Evolutionary conservation across 257 asterid genomes (phyloP).

Genomic region (Gentiana dahurica): DNA sequence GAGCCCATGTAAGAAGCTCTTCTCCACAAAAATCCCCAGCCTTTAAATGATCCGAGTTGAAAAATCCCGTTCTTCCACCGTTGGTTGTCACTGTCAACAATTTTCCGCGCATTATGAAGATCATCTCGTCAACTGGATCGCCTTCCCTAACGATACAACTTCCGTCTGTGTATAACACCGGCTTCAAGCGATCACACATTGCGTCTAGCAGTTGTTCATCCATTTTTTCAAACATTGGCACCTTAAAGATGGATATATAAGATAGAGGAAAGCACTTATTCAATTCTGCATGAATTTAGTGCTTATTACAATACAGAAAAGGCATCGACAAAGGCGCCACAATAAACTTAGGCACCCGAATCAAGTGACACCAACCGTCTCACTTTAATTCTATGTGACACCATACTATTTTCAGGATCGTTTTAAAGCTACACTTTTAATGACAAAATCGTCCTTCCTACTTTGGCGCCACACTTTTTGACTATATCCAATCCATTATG

Average conservation of each 20-base stretch:
- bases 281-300: no score
- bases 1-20: slow-evolving; percentile 98
- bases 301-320: no score
- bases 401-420: no score
- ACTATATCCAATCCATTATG: no score
- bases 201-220: slow-evolving; percentile 93
- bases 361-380: no score
- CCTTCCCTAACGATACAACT: slow-evolving; percentile 95
- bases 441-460: no score
- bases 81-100: slow-evolving; percentile 71
- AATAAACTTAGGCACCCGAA: no score
- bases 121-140: slow-evolving; percentile 96
- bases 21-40: slow-evolving; percentile 98
- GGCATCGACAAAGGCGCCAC: no score
- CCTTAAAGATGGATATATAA: slow-evolving; percentile 27
- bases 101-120: slow-evolving; percentile 84
- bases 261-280: no score
- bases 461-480: no score
- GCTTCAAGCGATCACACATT: slow-evolving; percentile 76
- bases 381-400: no score
- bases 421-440: no score
- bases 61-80: slow-evolving; percentile 90
- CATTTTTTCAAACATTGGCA: slow-evolving; percentile 95
- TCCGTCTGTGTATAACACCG: slow-evolving; percentile 69
- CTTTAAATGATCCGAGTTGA: slow-evolving; percentile 65